Evolutionary conservation across 345 rosid species (phyloP), one percentile per base, ranked within the genome.

Genomic region (Pelargonium nanum): DNA sequence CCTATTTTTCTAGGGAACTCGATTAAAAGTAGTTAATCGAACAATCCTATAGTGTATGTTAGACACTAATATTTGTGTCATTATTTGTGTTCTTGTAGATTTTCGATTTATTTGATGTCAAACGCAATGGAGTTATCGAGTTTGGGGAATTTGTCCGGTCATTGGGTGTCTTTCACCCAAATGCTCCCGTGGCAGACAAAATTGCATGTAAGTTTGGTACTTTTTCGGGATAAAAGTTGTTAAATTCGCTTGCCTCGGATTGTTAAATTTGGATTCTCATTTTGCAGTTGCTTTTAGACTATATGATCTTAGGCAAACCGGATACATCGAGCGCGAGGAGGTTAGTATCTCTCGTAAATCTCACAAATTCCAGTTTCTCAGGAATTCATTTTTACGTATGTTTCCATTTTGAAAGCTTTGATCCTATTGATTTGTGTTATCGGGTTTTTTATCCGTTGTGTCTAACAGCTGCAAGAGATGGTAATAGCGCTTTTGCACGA

Each of bases 401-500:
- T 0, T n/a, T 8, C 25, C 20, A 25, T 26, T 30, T 17, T 32
- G 13, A 48, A 7, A 23, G 48, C n/a, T 25, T 58, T n/a, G n/a
- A n/a, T n/a, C n/a, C n/a, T n/a, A n/a, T n/a, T n/a, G n/a, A n/a
- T n/a, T n/a, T n/a, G n/a, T n/a, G n/a, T n/a, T 48, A 2, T 2
- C 53, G 13, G 53, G 19, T 48, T 2, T 12, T 12, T 50, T 50
- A 2, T 4, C n/a, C n/a, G 19, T 34, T 40, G 17, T 26, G 23
- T 22, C 45, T 34, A 28, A 3, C 72, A 91, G 98, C 72, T 92
- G 74, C 89, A 78, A 75, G 89, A 81, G 80, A 92, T 92, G 98
- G 98, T 92, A 19, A 19, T 85, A 65, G 98, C 93, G 8, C 89
- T 92, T 60, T 78, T 89, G 65, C 82, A 85, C 9, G 98, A 92